Conservation (phyloP, 371 early-diverging fungal species). For the Rhizopus stolonifer region DNA sequence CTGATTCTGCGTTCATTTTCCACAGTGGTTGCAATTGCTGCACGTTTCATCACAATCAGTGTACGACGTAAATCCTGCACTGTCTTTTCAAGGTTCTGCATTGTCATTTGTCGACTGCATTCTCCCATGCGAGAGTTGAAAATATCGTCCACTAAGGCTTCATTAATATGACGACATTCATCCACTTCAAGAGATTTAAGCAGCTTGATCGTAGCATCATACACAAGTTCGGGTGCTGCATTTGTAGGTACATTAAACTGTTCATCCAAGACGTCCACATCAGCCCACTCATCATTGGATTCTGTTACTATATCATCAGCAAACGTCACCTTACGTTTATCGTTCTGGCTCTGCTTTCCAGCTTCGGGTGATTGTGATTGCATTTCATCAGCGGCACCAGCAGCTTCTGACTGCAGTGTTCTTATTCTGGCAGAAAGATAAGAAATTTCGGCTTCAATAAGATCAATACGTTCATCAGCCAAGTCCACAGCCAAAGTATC, state of each 20-base stretch:
- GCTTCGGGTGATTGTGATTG: slow-evolving; percentile 4
- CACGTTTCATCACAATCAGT: slow-evolving; percentile 79
- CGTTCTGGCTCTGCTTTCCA: background rate
- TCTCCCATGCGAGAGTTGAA: slow-evolving; percentile 67
- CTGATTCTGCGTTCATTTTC: slow-evolving; percentile 80
- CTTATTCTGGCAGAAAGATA: slow-evolving; percentile 72
- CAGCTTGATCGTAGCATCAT: slow-evolving; percentile 63
- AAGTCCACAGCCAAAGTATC: slow-evolving; percentile 60
- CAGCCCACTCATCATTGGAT: slow-evolving; percentile 47
- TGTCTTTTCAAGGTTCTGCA: slow-evolving; percentile 67
- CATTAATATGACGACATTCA: slow-evolving; percentile 72
- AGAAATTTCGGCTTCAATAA: slow-evolving; percentile 82
- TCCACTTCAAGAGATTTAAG: slow-evolving; percentile 65
- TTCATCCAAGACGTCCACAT: slow-evolving; percentile 59
- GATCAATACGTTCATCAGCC: slow-evolving; percentile 81
- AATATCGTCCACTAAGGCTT: slow-evolving; percentile 78
- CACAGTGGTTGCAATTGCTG: slow-evolving; percentile 73
- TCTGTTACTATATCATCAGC: slow-evolving; percentile 48
- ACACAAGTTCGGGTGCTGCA: slow-evolving; percentile 62
- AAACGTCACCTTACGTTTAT: slow-evolving; percentile 39
- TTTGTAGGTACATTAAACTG: slow-evolving; percentile 51
- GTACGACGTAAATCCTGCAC: slow-evolving; percentile 73
- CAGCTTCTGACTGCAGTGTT: slow-evolving; percentile 71
- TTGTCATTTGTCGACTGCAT: slow-evolving; percentile 61
- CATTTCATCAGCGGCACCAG: slow-evolving; percentile 38